Percentiles rank a stretch among this genome's conserved stretches.
phyloP scores from a whole-genome alignment of 1,139 yeast species.

The Hemisphaericaspora lyxosophila region DNA sequence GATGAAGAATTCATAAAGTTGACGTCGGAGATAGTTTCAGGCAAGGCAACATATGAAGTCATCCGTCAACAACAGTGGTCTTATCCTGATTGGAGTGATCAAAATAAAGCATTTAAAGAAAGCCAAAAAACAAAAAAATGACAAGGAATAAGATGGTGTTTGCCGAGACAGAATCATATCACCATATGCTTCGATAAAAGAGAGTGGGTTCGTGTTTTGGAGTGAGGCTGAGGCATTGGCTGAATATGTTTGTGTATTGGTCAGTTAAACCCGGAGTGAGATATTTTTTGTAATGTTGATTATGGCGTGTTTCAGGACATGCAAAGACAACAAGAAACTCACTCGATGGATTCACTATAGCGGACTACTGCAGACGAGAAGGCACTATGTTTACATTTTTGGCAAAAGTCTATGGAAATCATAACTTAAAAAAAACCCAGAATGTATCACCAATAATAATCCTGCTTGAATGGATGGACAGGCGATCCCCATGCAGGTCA shows the following conservation, averaged over 20 bases:
- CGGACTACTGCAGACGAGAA: no score
- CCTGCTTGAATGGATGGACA: no score
- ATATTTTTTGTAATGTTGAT: constrained; percentile 59
- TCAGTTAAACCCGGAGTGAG: constrained; percentile 59
- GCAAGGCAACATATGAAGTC: constrained; percentile 58
- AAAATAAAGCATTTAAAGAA: constrained; percentile 52
- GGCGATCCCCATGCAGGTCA: no score
- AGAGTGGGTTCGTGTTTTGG: constrained; percentile 54
- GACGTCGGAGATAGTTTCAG: constrained; percentile 51
- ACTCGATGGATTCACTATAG: constrained; percentile 73
- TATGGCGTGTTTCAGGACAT: constrained; percentile 63
- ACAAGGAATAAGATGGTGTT: constrained; percentile 18
- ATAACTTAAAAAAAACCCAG: no score
- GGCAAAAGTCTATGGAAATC: no score
- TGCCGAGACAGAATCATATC: not conserved
- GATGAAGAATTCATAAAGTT: constrained; percentile 42
- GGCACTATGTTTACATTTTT: no score
- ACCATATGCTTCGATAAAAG: not conserved
- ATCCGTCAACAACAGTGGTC: constrained; percentile 68
- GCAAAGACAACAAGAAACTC: constrained; percentile 54
- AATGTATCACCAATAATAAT: no score
- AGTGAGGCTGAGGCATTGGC: constrained; percentile 50
- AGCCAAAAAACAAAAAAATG: constrained; percentile 29
- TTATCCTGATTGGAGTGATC: constrained; percentile 66
- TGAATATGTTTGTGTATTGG: constrained; percentile 30